These are phyloP conservation scores for Amesomyces nigricolor DNA, from an alignment of 2,329 filamentous ascomycete species.

Conservation along the genomic window DNA sequence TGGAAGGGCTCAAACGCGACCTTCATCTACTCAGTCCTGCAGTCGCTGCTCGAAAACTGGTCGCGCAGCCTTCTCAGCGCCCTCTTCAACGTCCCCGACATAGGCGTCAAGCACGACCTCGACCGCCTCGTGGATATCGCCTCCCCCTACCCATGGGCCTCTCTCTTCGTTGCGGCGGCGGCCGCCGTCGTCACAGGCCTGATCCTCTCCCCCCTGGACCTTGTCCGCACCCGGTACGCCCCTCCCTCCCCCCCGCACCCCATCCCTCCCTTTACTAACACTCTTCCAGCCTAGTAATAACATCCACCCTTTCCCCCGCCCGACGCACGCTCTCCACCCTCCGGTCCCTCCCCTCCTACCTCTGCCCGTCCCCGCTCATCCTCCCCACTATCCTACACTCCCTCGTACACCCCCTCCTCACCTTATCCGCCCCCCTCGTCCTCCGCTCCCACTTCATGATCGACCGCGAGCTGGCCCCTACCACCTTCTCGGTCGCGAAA, in stretches of 20 bases:
- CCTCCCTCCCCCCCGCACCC: constrained; percentile 21
- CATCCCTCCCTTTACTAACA: not conserved
- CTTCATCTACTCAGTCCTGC: constrained; percentile 82
- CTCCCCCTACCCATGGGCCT: constrained; percentile 75
- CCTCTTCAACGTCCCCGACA: constrained; percentile 81
- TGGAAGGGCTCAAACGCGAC: constrained; percentile 94
- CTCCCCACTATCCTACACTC: constrained; percentile 84
- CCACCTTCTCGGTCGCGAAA: constrained; percentile 73
- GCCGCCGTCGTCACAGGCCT: constrained; percentile 69
- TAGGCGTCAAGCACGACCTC: constrained; percentile 67
- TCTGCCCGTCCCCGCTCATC: constrained; percentile 65
- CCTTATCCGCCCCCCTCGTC: constrained; percentile 75
- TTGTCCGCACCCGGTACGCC: constrained; percentile 69
- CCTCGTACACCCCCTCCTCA: constrained; percentile 75
- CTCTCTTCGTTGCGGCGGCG: constrained; percentile 64
- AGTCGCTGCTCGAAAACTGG: constrained; percentile 87
- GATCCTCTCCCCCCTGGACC: constrained; percentile 78
- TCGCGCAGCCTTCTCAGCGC: constrained; percentile 85
- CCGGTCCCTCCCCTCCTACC: constrained; percentile 69
- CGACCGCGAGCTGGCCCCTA: constrained; percentile 74
- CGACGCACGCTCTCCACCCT: constrained; percentile 75
- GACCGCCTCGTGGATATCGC: constrained; percentile 69
- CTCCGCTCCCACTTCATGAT: constrained; percentile 80
- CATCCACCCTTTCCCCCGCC: constrained; percentile 64
- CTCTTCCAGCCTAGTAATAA: constrained; percentile 65